These are phyloP conservation scores for Scenedesmus sp. DNA, from an alignment of 163 green algal genomes.

Conservation along the genomic window DNA sequence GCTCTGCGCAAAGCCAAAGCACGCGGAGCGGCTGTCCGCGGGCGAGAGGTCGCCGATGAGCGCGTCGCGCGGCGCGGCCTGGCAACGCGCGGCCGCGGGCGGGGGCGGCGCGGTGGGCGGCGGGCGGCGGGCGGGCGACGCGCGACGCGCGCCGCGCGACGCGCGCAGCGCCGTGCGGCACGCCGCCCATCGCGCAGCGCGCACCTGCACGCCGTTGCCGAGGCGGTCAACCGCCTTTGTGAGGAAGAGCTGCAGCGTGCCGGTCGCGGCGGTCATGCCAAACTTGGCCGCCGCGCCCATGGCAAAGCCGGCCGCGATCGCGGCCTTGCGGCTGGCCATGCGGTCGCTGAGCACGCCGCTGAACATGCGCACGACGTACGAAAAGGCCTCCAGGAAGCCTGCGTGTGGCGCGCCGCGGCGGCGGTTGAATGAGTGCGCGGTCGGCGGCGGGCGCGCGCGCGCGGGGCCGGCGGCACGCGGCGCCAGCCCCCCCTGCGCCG, in stretches of 20 bases:
- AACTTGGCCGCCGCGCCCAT: constrained; percentile 68
- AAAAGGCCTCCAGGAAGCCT: constrained; percentile 69
- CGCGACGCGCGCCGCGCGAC: too few relatives aligned
- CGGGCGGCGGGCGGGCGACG: too few relatives aligned
- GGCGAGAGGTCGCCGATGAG: constrained; percentile 68
- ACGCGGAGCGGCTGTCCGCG: constrained; percentile 51
- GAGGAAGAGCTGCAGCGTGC: constrained; percentile 58
- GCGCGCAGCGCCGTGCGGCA: too few relatives aligned
- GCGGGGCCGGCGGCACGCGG: too few relatives aligned
- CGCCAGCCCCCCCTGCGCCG: too few relatives aligned
- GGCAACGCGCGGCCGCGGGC: background rate
- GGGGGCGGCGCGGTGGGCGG: too few relatives aligned
- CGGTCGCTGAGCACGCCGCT: constrained; percentile 57
- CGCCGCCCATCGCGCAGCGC: background rate
- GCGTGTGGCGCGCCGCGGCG: too few relatives aligned
- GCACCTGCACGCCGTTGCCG: constrained; percentile 69
- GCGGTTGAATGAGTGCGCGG: too few relatives aligned
- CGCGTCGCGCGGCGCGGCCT: constrained; percentile 66
- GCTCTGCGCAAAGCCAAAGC: constrained; percentile 69
- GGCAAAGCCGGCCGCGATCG: constrained; percentile 67
- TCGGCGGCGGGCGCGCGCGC: too few relatives aligned
- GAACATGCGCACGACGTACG: constrained; percentile 73
- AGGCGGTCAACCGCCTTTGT: constrained; percentile 66
- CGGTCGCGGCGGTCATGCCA: constrained; percentile 54
- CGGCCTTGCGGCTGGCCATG: constrained; percentile 63